A percentile compares a stretch with the other conserved stretches of the same genome.
Conservation (phyloP, 192 early-diverging fungal genomes). For the Linnemannia hyalina region DNA sequence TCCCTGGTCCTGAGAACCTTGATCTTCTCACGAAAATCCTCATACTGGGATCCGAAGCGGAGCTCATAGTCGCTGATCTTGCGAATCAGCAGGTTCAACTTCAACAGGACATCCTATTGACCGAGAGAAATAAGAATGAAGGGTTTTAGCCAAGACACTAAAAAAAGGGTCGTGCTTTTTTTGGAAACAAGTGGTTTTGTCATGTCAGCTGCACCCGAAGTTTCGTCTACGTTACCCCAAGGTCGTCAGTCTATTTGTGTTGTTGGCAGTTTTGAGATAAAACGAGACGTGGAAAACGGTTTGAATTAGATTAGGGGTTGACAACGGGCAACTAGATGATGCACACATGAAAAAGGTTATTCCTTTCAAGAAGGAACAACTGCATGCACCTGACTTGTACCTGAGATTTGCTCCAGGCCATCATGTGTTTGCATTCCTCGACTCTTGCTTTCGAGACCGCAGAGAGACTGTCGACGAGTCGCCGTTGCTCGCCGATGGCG, state of each 20-base stretch:
- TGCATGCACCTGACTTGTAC: background rate
- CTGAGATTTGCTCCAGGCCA: conserved; percentile 55
- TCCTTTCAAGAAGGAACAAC: background rate
- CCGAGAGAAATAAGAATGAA: background rate
- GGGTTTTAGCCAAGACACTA: conserved; percentile 7
- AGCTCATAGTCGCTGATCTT: conserved; percentile 57
- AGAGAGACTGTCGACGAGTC: conserved; percentile 41
- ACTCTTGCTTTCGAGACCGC: conserved; percentile 49
- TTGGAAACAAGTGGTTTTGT: background rate
- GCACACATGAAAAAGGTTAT: background rate
- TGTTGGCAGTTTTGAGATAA: background rate
- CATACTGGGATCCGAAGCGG: conserved; percentile 46
- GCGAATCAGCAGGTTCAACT: conserved; percentile 50
- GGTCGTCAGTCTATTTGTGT: conserved; percentile 45
- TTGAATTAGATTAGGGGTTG: background rate
- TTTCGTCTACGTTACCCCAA: conserved; percentile 29
- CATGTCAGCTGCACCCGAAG: background rate
- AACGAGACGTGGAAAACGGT: background rate
- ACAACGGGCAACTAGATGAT: background rate
- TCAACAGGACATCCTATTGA: conserved; percentile 44
- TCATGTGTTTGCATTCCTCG: conserved; percentile 58
- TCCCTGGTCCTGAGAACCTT: conserved; percentile 46
- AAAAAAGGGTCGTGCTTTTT: conserved; percentile 9
- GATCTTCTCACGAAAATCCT: conserved; percentile 46
- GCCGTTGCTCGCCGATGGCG: conserved; percentile 45